These are phyloP conservation scores for Fonsecaea erecta DNA, from an alignment of 2,329 filamentous ascomycete genomes.

Conservation along the genomic window DNA sequence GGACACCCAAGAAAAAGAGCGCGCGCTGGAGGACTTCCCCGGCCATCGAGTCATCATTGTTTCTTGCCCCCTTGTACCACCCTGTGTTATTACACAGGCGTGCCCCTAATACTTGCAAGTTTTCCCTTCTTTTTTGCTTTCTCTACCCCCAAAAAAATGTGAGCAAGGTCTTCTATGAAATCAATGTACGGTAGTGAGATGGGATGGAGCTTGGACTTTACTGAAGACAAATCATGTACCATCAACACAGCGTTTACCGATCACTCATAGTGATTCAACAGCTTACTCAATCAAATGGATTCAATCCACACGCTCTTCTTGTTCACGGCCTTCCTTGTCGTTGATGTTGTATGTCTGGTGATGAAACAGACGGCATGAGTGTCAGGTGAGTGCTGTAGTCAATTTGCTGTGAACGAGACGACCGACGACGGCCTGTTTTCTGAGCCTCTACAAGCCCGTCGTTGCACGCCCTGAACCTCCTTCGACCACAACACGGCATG, in stretches of 20 bases:
- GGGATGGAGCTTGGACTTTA: constrained; percentile 9
- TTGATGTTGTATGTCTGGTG: not conserved
- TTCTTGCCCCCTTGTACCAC: not conserved
- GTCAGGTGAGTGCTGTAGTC: not conserved
- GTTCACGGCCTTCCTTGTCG: not conserved
- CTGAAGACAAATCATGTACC: constrained; percentile 12
- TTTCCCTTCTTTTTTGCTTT: constrained; percentile 18
- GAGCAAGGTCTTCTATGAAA: constrained; percentile 9
- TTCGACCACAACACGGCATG: not conserved
- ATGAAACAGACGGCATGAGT: no score
- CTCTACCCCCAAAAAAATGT: not conserved
- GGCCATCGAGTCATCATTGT: not conserved
- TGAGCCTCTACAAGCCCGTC: not conserved
- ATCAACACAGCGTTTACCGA: constrained; percentile 1
- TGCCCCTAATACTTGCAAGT: constrained; percentile 26
- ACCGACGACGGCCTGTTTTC: not conserved
- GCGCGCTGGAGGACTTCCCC: constrained; percentile 15
- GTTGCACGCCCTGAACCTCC: not conserved
- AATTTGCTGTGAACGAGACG: not conserved
- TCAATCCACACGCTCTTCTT: constrained; percentile 1
- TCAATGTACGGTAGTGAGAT: constrained; percentile 9
- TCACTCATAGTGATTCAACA: constrained; percentile 4
- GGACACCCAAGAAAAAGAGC: constrained; percentile 9
- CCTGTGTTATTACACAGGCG: constrained; percentile 26
- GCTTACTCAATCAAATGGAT: constrained; percentile 1